Conservation (phyloP, 306 rosid species). For the Herpetospermum pedunculosum region DNA sequence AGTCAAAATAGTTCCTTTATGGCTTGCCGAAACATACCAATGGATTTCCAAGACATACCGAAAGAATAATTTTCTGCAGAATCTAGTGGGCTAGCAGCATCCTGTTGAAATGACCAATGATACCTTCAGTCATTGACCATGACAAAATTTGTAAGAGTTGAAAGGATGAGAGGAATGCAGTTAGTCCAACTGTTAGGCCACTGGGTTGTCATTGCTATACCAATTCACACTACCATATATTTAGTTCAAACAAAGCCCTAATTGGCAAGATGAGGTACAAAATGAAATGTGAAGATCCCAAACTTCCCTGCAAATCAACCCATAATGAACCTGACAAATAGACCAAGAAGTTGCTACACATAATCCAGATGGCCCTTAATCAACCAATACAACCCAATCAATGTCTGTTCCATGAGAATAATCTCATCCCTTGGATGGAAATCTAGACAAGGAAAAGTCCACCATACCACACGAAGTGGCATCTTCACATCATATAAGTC, state of each 20-base stretch:
- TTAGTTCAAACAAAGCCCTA: slow-evolving; percentile 8
- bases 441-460: background rate
- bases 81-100: background rate
- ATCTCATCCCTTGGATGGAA: background rate
- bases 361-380: background rate
- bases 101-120: background rate
- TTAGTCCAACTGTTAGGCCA: background rate
- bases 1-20: background rate
- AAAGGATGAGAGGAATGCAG: background rate
- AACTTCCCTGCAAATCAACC: slow-evolving; percentile 9
- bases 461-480: background rate
- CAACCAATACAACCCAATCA: background rate
- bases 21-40: background rate
- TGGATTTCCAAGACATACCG: background rate
- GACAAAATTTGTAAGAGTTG: background rate
- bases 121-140: slow-evolving; percentile 3
- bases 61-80: background rate
- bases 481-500: background rate
- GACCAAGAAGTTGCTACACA: background rate
- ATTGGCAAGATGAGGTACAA: slow-evolving; percentile 9
- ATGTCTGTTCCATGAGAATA: background rate
- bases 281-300: slow-evolving; percentile 16
- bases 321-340: slow-evolving; percentile 8
- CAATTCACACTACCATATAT: slow-evolving; percentile 1
- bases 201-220: background rate